Conservation (phyloP, 1,284 basidiomycete genomes). For the Chiua sp. region DNA sequence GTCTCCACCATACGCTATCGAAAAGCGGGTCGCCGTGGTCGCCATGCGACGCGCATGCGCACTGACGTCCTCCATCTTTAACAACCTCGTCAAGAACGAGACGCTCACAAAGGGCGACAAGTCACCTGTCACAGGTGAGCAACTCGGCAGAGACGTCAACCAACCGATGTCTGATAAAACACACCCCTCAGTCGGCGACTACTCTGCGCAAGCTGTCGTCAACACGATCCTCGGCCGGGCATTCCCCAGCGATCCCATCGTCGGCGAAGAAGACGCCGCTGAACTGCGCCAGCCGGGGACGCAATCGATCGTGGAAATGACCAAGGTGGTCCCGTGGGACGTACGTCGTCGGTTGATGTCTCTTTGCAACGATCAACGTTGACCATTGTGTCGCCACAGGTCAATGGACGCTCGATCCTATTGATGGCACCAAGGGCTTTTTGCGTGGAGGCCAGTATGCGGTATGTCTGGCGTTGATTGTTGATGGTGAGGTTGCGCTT, state of each 20-base stretch:
- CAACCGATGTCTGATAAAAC: no score
- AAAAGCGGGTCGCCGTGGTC: constrained; percentile 78
- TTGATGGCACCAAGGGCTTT: constrained; percentile 95
- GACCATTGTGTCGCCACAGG: constrained; percentile 45
- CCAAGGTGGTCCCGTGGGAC: constrained; percentile 77
- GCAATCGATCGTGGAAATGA: constrained; percentile 89
- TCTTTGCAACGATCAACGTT: constrained; percentile 4
- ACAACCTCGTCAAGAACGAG: constrained; percentile 80
- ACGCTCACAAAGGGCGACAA: constrained; percentile 94
- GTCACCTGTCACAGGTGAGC: constrained; percentile 91
- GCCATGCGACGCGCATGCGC: constrained; percentile 90
- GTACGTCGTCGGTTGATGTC: constrained; percentile 53
- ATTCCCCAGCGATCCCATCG: constrained; percentile 89
- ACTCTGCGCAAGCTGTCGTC: constrained; percentile 89
- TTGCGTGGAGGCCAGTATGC: no score
- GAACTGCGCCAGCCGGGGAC: constrained; percentile 73
- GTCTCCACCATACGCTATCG: constrained; percentile 45
- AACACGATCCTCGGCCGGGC: constrained; percentile 76
- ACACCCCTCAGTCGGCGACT: constrained; percentile 77
- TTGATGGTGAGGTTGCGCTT: constrained; percentile 84
- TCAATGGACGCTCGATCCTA: constrained; percentile 93
- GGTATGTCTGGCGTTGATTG: constrained; percentile 75
- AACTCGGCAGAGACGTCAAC: background rate
- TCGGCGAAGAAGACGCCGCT: constrained; percentile 94
- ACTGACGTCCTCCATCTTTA: constrained; percentile 59